These are phyloP conservation scores for Aspergillus ruber DNA, from an alignment of 2,329 filamentous ascomycete genomes.

Conservation along the genomic window DNA sequence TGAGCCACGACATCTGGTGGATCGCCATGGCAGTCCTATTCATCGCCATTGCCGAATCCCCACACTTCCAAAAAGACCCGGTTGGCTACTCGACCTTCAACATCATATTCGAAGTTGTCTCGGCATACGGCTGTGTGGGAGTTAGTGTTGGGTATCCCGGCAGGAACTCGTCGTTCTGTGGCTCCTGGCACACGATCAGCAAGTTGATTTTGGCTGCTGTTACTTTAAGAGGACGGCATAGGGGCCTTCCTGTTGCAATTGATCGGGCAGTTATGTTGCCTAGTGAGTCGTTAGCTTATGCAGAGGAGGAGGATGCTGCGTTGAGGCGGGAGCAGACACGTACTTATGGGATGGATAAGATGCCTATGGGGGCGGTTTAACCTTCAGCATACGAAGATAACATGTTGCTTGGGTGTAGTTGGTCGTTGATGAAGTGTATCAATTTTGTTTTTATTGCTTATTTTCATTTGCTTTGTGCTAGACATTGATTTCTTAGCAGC, in stretches of 20 bases:
- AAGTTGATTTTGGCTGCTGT: conserved; percentile 55
- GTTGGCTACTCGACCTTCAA: conserved; percentile 54
- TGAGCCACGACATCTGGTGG: conserved; percentile 63
- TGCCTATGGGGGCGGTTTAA: conserved; percentile 21
- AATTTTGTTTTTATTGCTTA: not conserved
- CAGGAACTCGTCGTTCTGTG: conserved; percentile 50
- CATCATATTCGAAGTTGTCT: conserved; percentile 44
- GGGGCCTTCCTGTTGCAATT: conserved; percentile 52
- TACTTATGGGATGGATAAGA: conserved; percentile 16
- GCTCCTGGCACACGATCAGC: conserved; percentile 49
- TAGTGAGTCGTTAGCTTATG: conserved; percentile 34
- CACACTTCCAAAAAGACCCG: conserved; percentile 48
- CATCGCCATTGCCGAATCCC: conserved; percentile 55
- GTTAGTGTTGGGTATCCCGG: conserved; percentile 52
- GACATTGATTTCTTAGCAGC: not conserved
- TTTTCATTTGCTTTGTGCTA: not conserved
- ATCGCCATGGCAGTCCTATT: conserved; percentile 55
- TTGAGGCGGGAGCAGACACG: conserved; percentile 23
- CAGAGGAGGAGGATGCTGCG: conserved; percentile 37
- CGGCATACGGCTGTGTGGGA: conserved; percentile 57
- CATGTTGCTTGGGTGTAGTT: not conserved
- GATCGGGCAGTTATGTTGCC: conserved; percentile 46
- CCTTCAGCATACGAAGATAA: not conserved
- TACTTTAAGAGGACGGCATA: conserved; percentile 51
- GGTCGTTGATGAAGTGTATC: not conserved